Conservation (phyloP, 352 stramenopile species). For the Phytophthora citricola region DNA sequence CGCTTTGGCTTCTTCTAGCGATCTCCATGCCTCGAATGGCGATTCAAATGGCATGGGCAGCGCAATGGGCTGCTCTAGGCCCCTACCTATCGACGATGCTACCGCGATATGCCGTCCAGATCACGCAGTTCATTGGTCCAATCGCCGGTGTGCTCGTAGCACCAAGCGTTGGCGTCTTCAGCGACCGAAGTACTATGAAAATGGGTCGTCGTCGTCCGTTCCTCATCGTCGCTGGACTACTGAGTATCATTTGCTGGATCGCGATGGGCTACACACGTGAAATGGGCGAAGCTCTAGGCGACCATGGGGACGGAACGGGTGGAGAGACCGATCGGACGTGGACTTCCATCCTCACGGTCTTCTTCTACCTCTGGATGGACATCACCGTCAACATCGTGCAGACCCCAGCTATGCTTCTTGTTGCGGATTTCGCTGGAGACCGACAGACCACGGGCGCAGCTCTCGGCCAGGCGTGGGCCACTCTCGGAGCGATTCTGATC, state of each 20-base stretch:
- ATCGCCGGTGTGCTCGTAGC: conserved; percentile 56
- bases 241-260: conserved; percentile 56
- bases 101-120: conserved; percentile 48
- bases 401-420: conserved; percentile 52
- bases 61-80: conserved; percentile 61
- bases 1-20: conserved; percentile 45
- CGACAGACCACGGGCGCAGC: conserved; percentile 56
- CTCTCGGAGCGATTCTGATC: conserved; percentile 50
- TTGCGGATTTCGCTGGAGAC: conserved; percentile 63
- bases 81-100: conserved; percentile 61
- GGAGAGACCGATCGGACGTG: conserved; percentile 43
- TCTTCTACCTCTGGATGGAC: conserved; percentile 75
- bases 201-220: conserved; percentile 49
- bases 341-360: conserved; percentile 52
- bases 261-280: conserved; percentile 63
- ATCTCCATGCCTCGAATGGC: conserved; percentile 62
- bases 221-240: conserved; percentile 40
- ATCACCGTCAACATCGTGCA: conserved; percentile 64
- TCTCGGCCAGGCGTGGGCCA: conserved; percentile 49
- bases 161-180: conserved; percentile 57
- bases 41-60: conserved; percentile 62
- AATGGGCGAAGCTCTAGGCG: conserved; percentile 53
- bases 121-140: conserved; percentile 60
- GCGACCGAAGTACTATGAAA: conserved; percentile 45
- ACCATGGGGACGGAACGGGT: conserved; percentile 35